A percentile compares a stretch with the other conserved stretches of the same genome.
Conservation (phyloP, 306 rosid genomes). For the Abrus precatorius region DNA sequence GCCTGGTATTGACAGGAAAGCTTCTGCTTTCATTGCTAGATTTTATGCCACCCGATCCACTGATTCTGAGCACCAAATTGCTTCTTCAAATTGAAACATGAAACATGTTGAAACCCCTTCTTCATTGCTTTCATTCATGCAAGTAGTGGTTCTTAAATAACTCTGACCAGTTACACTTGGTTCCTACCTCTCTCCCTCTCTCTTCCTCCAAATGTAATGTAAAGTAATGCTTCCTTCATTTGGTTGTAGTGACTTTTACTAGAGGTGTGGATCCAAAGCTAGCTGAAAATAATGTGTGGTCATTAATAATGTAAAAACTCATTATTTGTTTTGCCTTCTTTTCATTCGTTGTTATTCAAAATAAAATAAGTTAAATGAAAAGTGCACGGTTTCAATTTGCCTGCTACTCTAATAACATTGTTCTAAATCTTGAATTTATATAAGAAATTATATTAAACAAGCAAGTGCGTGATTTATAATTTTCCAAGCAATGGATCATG, state of each 20-base stretch:
- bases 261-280: constrained; percentile 47
- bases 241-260: constrained; percentile 20
- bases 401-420: neutral
- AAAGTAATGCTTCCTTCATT: neutral
- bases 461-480: neutral
- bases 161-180: constrained; percentile 39
- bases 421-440: neutral
- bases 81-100: constrained; percentile 38
- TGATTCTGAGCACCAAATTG: constrained; percentile 61
- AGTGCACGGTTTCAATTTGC: neutral
- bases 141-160: neutral
- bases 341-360: neutral
- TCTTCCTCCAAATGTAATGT: neutral
- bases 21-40: constrained; percentile 81
- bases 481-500: constrained; percentile 23
- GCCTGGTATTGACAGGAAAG: constrained; percentile 89
- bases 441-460: neutral
- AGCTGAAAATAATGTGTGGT: constrained; percentile 46
- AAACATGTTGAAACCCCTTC: neutral
- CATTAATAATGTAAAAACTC: constrained; percentile 55
- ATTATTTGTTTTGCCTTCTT: constrained; percentile 37
- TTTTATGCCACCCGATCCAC: constrained; percentile 72
- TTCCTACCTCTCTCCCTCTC: neutral
- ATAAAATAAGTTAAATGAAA: neutral
- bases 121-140: constrained; percentile 30